phyloP scores from a whole-genome alignment of 1,284 basidiomycete species.

The Phlebopus sp. region DNA sequence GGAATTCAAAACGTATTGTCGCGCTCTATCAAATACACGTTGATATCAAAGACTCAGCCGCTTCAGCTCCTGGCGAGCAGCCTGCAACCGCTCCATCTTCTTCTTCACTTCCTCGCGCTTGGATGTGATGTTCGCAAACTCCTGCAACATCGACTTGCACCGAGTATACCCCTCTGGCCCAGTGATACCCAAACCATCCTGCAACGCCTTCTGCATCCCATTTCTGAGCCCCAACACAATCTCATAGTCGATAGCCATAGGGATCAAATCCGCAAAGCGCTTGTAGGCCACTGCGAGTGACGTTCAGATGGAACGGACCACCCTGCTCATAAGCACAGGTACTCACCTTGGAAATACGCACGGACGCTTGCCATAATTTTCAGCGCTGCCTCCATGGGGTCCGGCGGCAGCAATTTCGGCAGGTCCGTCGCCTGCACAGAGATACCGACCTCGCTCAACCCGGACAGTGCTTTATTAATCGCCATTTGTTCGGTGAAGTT shows the following conservation, averaged over 20 bases:
- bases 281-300: constrained; percentile 58
- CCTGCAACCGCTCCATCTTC: constrained; percentile 50
- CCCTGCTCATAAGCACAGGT: background rate
- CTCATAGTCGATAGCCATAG: constrained; percentile 60
- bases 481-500: background rate
- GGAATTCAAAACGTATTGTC: no score
- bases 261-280: constrained; percentile 62
- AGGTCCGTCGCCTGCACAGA: constrained; percentile 42
- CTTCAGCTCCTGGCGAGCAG: constrained; percentile 48
- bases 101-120: constrained; percentile 49
- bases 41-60: constrained; percentile 1
- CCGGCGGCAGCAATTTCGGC: constrained; percentile 50
- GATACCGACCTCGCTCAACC: constrained; percentile 46
- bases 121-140: constrained; percentile 45
- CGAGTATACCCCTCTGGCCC: constrained; percentile 20
- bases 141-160: constrained; percentile 55
- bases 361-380: constrained; percentile 68
- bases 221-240: constrained; percentile 46
- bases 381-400: constrained; percentile 54
- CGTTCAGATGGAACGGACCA: background rate
- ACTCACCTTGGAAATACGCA: constrained; percentile 68
- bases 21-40: background rate
- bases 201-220: constrained; percentile 45
- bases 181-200: constrained; percentile 43
- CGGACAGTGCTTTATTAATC: constrained; percentile 35